These are phyloP conservation scores for Fusarium praegraminearum DNA, from an alignment of 2,329 filamentous ascomycete genomes.

Conservation along the genomic window DNA sequence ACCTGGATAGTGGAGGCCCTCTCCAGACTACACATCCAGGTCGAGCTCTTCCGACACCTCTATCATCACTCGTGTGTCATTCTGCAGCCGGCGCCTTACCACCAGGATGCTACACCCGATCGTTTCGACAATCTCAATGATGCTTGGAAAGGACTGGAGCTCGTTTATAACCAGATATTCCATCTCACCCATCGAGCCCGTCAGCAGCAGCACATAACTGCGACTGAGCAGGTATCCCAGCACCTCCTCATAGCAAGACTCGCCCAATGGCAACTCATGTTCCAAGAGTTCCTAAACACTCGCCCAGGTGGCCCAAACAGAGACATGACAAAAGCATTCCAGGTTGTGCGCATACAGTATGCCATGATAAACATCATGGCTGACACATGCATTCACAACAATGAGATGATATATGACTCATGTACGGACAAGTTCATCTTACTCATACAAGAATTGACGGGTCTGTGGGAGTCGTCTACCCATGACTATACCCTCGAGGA, in stretches of 20 bases:
- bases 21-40: constrained; percentile 48
- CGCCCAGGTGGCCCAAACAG: constrained; percentile 26
- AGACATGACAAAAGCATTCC: constrained; percentile 37
- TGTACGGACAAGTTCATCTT: constrained; percentile 50
- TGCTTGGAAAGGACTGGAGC: constrained; percentile 37
- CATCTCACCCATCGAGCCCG: constrained; percentile 32
- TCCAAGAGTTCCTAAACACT: constrained; percentile 40
- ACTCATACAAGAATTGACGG: constrained; percentile 48
- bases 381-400: constrained; percentile 49
- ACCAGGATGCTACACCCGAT: background rate
- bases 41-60: constrained; percentile 42
- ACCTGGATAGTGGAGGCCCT: constrained; percentile 60
- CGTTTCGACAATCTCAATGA: constrained; percentile 33
- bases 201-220: constrained; percentile 3
- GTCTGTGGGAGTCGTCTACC: constrained; percentile 22
- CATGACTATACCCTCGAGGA: constrained; percentile 15
- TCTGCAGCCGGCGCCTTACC: constrained; percentile 10
- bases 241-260: constrained; percentile 35
- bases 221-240: constrained; percentile 15
- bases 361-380: constrained; percentile 59
- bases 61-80: constrained; percentile 31
- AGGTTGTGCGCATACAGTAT: constrained; percentile 55
- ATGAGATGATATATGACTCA: constrained; percentile 55
- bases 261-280: constrained; percentile 41
- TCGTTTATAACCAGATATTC: constrained; percentile 42